Evolutionary conservation across 371 early-diverging fungal species (phyloP), one percentile per base, ranked within the genome.

Genomic region (Apophysomyces ossiformis): DNA sequence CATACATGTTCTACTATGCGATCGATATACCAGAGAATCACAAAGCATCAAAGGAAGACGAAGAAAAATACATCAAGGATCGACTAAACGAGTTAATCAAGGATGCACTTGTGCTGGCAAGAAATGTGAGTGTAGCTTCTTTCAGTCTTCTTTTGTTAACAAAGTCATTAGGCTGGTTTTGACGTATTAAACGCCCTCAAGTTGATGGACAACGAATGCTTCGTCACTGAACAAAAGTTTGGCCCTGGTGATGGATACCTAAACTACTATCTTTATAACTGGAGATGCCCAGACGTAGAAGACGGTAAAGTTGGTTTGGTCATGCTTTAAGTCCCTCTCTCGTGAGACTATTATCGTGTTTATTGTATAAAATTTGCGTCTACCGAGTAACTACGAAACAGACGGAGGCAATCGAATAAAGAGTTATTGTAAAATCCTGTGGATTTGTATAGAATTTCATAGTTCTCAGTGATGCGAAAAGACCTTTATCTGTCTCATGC

Each of bases 221-320:
- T 93, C 69, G 78, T 93, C 1, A 85, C 91, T 0, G 90, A 93
- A 26, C 89, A 95, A 60, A 92, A 92, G 75, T 99, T 98, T 75
- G 94, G 93, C 37, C 84, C 87, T 35, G 99, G 99, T 45, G 97
- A 98, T 70, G 99, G 99, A 5, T 79, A 83, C 67, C 82, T 99
- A 64, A 91, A 97, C 77, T 99, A 92, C 73, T 99, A 99, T 73
- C 74, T 98, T 69, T 99, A 94, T 83, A 99, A 99, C 82, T 99
- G 94, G 89, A 82, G 85, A 67, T 91, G 93, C 60, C 87, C 87
- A 61, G 84, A 84, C 39, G 73, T 96, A 16, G 75, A 76, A 16
- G 71, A 83, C 37, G 72, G 82, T 39, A 89, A 96, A 74, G 79
- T 96, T 60, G 97, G 95, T 39, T 74, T 97, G 67, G 95, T 97